Evolutionary conservation across 805 yeast genomes (phyloP), one percentile per base, ranked within the genome.

Genomic region (Myxozyma nipponensis): DNA sequence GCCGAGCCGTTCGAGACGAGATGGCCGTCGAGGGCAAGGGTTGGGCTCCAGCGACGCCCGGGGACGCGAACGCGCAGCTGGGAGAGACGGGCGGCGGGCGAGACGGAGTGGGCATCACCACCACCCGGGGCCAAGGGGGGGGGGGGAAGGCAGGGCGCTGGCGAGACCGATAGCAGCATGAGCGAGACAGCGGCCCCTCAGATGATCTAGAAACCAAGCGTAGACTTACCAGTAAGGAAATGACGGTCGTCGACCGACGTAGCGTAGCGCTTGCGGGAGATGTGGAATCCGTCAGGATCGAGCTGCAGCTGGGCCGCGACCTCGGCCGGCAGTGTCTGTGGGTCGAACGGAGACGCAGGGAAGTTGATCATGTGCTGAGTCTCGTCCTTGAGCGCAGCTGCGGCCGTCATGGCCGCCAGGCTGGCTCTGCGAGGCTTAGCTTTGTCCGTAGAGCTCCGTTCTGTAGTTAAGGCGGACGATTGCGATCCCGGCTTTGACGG

Each of bases 171-270:
- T 28, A 13, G 32, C 13, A 28, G 32, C 7, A 13, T 13, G 32
- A 28, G 32, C 32, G 32, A 28, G 7, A 7, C 32, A 28, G 32
- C 32, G 23, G 40, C 19, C 42, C 4, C 39, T 17, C 7, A 17
- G 21, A 21, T n/a, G 7, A 22, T 15, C 19, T 10, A 37, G 36
- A 39, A 39, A 4, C 3, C 9, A 10, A 5, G 17, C n/a, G n/a
- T 4, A 34, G 15, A 44, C 60, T 23, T 28, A 56, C 60, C 61
- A 17, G 61, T 52, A 23, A 57, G 56, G 28, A 43, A 57, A 32
- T 58, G 46, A 52, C 93, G 74, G n/a, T 81, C 81, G 62, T 83
- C 88, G 32, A 84, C 82, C 4, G 83, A 74, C 2, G 93, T 84
- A 9, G 86, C 82, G 63, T 86, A 86, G 59, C 79, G 79, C 60